These are phyloP conservation scores for Thermochaetoides thermophila DNA, from an alignment of 495 filamentous ascomycete genomes.

Conservation along the genomic window DNA sequence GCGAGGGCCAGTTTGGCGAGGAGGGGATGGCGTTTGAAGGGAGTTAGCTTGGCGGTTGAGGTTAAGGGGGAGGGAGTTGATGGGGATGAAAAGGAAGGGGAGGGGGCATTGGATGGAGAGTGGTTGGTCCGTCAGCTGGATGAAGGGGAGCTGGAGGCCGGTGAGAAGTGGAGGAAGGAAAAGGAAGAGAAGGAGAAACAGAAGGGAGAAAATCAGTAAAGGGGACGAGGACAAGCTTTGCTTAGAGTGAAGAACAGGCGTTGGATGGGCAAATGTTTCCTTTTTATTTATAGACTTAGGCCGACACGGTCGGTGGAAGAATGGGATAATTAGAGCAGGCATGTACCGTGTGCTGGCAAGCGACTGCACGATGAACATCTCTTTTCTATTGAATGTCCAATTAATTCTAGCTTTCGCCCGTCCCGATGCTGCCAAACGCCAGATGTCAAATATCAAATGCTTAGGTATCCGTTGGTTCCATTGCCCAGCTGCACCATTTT, in stretches of 20 bases:
- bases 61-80: slow-evolving; percentile 2
- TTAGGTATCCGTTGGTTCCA: slow-evolving; percentile 3
- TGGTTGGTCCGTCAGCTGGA: too few relatives aligned
- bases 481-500: too few relatives aligned
- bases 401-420: background rate
- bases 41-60: too few relatives aligned
- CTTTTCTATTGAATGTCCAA: too few relatives aligned
- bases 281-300: too few relatives aligned
- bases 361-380: background rate
- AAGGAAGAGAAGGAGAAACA: background rate
- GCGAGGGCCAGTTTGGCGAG: slow-evolving; percentile 57
- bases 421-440: background rate
- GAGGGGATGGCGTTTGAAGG: slow-evolving; percentile 40
- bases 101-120: slow-evolving; percentile 25
- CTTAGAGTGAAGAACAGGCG: background rate
- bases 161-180: slow-evolving; percentile 1
- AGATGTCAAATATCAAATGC: background rate
- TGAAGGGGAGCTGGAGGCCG: slow-evolving; percentile 20
- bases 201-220: background rate
- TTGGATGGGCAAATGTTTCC: too few relatives aligned
- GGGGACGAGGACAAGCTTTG: background rate
- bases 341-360: background rate
- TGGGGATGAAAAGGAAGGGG: too few relatives aligned
- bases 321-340: background rate
- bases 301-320: background rate